These are phyloP conservation scores for Mentha longifolia DNA, from an alignment of 257 asterid genomes.

Conservation along the genomic window DNA sequence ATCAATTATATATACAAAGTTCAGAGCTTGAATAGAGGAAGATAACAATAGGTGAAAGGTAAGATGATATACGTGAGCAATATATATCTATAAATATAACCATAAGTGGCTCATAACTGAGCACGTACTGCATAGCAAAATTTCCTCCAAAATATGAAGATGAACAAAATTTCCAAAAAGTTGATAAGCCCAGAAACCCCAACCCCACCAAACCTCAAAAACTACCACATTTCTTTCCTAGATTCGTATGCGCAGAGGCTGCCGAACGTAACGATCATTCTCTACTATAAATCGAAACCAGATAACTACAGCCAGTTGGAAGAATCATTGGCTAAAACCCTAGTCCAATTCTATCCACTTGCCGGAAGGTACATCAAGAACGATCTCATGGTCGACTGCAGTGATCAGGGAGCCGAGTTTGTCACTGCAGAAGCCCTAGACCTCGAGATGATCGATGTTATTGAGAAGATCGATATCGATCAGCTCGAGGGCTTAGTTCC, in stretches of 20 bases:
- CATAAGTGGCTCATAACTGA: no score
- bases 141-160: no score
- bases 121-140: no score
- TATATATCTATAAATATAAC: no score
- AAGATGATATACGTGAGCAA: no score
- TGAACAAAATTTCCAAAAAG: no score
- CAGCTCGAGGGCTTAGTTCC: not conserved
- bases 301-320: not conserved
- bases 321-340: slow-evolving; percentile 9
- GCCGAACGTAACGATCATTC: not conserved
- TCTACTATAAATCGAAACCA: not conserved
- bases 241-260: not conserved
- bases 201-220: not conserved
- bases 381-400: slow-evolving; percentile 5
- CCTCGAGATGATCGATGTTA: not conserved
- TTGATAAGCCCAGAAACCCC: no score
- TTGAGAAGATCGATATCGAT: not conserved
- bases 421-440: slow-evolving; percentile 21
- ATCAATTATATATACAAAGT: no score
- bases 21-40: no score
- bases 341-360: slow-evolving; percentile 24
- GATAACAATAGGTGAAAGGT: no score
- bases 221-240: not conserved
- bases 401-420: slow-evolving; percentile 29
- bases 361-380: slow-evolving; percentile 31